A percentile compares a stretch with the other conserved stretches of the same genome.
These are phyloP conservation scores for Eutypella sp. DNA, from an alignment of 2,329 filamentous ascomycete genomes.

Conservation along the genomic window DNA sequence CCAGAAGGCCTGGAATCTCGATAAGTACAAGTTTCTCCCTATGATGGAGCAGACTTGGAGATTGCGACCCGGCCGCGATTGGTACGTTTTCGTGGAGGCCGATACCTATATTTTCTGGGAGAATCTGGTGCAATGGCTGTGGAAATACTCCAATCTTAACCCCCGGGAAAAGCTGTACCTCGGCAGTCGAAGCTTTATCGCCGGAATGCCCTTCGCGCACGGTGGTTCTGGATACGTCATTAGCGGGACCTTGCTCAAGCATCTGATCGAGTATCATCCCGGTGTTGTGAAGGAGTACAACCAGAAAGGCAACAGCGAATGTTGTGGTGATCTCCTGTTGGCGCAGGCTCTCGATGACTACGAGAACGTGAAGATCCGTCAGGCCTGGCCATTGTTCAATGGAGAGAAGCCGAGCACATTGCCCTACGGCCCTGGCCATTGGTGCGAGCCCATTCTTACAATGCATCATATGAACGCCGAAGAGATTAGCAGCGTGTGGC, in stretches of 20 bases:
- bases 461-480: constrained; percentile 52
- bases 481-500: constrained; percentile 48
- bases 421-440: constrained; percentile 43
- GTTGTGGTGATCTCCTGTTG: constrained; percentile 49
- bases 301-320: constrained; percentile 35
- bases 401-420: constrained; percentile 49
- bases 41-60: constrained; percentile 53
- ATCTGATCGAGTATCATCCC: constrained; percentile 38
- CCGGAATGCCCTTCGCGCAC: constrained; percentile 46
- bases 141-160: constrained; percentile 33
- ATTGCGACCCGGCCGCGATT: constrained; percentile 47
- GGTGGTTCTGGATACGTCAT: constrained; percentile 54
- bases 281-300: constrained; percentile 44
- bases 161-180: constrained; percentile 42
- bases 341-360: constrained; percentile 43
- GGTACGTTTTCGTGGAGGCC: constrained; percentile 57
- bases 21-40: constrained; percentile 59
- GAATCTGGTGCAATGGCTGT: constrained; percentile 47
- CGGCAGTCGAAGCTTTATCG: constrained; percentile 45
- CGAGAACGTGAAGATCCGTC: constrained; percentile 36
- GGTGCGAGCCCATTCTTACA: constrained; percentile 53
- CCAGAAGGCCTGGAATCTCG: constrained; percentile 45
- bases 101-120: constrained; percentile 55
- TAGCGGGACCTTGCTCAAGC: constrained; percentile 47
- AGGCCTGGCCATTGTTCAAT: constrained; percentile 49